Base-by-base conservation (phyloP, 2,329 filamentous ascomycete species). In the Penicillium thymicola region DNA sequence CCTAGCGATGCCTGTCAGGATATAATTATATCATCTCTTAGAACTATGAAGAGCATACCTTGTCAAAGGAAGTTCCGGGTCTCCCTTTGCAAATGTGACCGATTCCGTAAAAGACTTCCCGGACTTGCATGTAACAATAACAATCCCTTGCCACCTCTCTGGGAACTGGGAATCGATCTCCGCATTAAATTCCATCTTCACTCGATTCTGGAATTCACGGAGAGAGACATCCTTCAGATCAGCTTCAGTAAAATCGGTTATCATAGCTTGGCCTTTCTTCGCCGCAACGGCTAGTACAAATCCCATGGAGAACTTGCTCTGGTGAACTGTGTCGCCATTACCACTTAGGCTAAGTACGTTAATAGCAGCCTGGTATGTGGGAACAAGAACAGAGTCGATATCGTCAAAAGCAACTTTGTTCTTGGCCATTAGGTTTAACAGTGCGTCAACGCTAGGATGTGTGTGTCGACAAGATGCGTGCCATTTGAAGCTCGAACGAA, bases 271-370 rank as follows among this genome's bases (percentile, higher is more conserved):
- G 0, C 68, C 66, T 41, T 72, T 69, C 57, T 68, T 72, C 18
- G 69, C 70, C 23, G 67, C 66, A 28, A 71, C 60, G 2, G 68
- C 69, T 9, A 72, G 59, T 13, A 72, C 68, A 61, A 72, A 71
- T 3, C 69, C 70, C 67, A 71, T 72, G 0, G 67, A 69, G 55
- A 72, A 71, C 47, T 72, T 72, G 57, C 69, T 72, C 41, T 72
- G 69, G 9, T 72, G 69, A 9, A 72, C 69, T 2, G 69, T 71
- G 44, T 71, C 66, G 1, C 65, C 68, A 13, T 54, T 46, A 4
- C 65, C 69, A 41, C 65, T 68, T 16, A 71, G 52, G 5, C 67
- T 62, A 5, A 72, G 59, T 16, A 71, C 69, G 47, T 71, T 64
- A 14, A 72, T 54, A 5, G 68, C 70, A 38, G 69, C 69, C 45